Base-by-base conservation (phyloP, 768 basidiomycete genomes). In the Leucocoprinus leucothites region DNA sequence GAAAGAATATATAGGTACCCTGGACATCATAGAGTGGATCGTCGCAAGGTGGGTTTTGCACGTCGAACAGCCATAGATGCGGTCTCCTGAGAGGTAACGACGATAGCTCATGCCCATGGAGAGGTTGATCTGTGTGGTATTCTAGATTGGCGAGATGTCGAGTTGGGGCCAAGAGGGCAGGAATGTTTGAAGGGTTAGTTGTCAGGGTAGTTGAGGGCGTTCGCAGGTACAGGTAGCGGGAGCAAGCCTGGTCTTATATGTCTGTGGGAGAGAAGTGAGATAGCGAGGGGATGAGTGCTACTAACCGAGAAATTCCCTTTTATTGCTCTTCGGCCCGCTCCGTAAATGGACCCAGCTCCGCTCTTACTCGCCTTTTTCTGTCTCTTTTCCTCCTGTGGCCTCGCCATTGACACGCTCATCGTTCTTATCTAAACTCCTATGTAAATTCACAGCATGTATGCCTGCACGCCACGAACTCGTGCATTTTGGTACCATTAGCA, bases 31-130 rank as follows among this genome's bases (percentile, higher is more conserved):
- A 42, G 87, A 86, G 67, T 92, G 88, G 55, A 91, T 87, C 24
- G 91, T 92, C n/a, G 91, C 86, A 44, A 95, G 85, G 70, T 95
- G 93, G 11, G 93, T 94, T 70, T 79, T 87, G 81, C 93, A 95
- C 46, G 74, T 84, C 47, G 82, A 82, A 71, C 94, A 95, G 35
- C 93, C 93, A 63, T 92, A 94, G 66, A 95, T 89, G 63, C 90
- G 85, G 60, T 85, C 85, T 43, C 90, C 90, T 47, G 84, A 76
- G 60, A 95, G 86, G 74, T 93, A 95, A 56, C 85, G 85, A 66
- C 90, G 86, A 71, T 91, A 93, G 65, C 82, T 89, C 86, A 93
- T 87, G 65, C 93, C 93, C 93, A 95, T 95, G 59, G 58, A 64
- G 52, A n/a, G 28, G 75, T 74, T 0, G 26, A 43, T 52, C 43